Evolutionary conservation across 164 flowering plant species (phyloP), one percentile per base, ranked within the genome.

Genomic region (Umbilicus rupestris): DNA sequence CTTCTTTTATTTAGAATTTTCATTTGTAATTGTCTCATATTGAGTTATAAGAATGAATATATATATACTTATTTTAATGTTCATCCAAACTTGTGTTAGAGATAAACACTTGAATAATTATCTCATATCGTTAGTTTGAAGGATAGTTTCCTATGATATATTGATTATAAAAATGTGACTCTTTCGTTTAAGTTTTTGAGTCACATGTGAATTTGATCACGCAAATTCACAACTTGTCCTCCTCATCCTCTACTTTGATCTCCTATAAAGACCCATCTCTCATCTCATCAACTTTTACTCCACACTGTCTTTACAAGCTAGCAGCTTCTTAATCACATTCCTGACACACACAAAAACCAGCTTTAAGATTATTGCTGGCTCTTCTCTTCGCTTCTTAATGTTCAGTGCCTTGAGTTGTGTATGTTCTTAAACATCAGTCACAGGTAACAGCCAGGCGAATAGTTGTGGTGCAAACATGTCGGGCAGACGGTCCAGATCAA

Each of bases 401-500:
- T 65, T 42, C 29, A 26, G 30, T 45, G 26, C 39, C 17, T 44
- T 26, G 10, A 4, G 29, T 7, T 66, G 30, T 26, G 50, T 14
- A 14, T 26, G 39, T 17, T 30, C 50, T 28, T 11, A 45, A 5
- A 24, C 39, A 16, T 9, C 17, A 31, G n/a, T n/a, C 7, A 16
- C 17, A 29, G n/a, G 12, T 30, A 31, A 17, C 15, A 28, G 31
- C 63, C 63, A 59, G 19, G 30, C 17, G 9, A 2, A 8, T 14
- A 12, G 2, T 47, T 20, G 39, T 15, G 11, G 0, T 37, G n/a
- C 24, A 12, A 72, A 78, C 42, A 81, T 81, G 84, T 81, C 84
- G n/a, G 73, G 79, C 74, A 65, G 84, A 71, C 78, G 83, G 31
- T 78, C 83, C 0, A 50, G 80, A 44, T 73, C 81, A 60, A 73